phyloP scores from a whole-genome alignment of 495 filamentous ascomycete genomes.

The Letharia lupina region DNA sequence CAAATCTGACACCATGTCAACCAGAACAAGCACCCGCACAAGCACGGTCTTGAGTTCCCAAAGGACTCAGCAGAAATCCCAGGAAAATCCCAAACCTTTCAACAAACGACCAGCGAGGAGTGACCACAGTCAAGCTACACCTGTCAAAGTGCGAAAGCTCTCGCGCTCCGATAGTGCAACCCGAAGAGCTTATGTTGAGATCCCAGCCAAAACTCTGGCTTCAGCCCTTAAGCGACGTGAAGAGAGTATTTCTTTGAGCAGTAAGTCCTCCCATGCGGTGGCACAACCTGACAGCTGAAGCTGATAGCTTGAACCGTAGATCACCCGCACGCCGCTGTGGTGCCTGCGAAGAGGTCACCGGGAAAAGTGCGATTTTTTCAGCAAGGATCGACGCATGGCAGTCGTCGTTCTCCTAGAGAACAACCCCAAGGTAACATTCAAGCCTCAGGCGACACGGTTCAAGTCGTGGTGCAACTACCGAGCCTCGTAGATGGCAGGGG shows the following conservation, averaged over 20 bases:
- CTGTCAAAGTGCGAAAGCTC: conserved; percentile 3
- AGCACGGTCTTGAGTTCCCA: background rate
- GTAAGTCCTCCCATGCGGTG: background rate
- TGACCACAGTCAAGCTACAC: background rate
- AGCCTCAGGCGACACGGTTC: background rate
- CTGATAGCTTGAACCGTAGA: background rate
- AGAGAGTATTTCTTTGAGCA: background rate
- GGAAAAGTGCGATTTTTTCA: background rate
- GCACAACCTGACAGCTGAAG: background rate
- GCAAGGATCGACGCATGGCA: background rate
- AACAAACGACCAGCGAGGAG: background rate
- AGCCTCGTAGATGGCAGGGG: background rate
- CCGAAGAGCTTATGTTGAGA: background rate
- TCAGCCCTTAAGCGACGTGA: conserved; percentile 1
- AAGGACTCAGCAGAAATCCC: background rate
- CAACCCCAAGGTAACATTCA: background rate
- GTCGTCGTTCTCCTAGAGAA: background rate
- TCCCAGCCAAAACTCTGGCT: background rate
- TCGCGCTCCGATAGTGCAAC: background rate
- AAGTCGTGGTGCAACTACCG: background rate
- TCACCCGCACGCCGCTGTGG: background rate
- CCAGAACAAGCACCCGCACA: conserved; percentile 4
- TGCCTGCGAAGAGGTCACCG: background rate
- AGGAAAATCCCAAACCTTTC: background rate
- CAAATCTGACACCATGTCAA: background rate